Percentiles rank a stretch among this genome's conserved stretches.
phyloP scores from a whole-genome alignment of 2,329 filamentous ascomycete species.

The Aurifilum marmelostoma region DNA sequence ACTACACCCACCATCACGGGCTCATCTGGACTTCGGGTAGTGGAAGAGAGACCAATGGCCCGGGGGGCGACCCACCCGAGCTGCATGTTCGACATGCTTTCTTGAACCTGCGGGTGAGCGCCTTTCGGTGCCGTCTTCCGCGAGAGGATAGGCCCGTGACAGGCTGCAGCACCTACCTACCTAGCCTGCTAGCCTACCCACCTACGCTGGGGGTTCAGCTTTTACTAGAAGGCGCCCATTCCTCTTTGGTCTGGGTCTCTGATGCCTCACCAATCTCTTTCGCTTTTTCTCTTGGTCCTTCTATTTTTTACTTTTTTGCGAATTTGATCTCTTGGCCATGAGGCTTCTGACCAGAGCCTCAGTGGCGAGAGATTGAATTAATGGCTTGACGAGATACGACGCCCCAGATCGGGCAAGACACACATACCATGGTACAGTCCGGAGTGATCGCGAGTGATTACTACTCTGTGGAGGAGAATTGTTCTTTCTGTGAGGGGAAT shows the following conservation, averaged over 20 bases:
- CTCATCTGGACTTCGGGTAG: neutral
- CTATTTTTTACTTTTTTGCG: neutral
- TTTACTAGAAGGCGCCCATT: neutral
- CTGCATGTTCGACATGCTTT: conserved; percentile 5
- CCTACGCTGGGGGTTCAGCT: neutral
- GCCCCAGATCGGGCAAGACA: neutral
- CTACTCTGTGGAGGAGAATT: neutral
- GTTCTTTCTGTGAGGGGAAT: neutral
- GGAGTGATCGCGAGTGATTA: neutral
- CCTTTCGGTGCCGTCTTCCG: conserved; percentile 9
- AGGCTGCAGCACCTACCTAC: neutral
- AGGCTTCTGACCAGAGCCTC: neutral
- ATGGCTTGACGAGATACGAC: neutral
- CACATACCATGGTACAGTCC: neutral
- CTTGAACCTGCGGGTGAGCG: conserved; percentile 7
- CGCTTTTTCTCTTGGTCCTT: too few relatives aligned
- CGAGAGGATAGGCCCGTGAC: conserved; percentile 9
- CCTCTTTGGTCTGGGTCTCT: neutral
- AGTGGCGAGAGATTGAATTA: neutral
- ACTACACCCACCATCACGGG: neutral
- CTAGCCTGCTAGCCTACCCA: too few relatives aligned
- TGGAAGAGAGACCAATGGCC: neutral
- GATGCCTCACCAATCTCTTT: neutral
- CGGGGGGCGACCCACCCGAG: neutral
- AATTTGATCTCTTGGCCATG: neutral